Conservation (phyloP, 495 filamentous ascomycete species). For the Penicillium nucicola region DNA sequence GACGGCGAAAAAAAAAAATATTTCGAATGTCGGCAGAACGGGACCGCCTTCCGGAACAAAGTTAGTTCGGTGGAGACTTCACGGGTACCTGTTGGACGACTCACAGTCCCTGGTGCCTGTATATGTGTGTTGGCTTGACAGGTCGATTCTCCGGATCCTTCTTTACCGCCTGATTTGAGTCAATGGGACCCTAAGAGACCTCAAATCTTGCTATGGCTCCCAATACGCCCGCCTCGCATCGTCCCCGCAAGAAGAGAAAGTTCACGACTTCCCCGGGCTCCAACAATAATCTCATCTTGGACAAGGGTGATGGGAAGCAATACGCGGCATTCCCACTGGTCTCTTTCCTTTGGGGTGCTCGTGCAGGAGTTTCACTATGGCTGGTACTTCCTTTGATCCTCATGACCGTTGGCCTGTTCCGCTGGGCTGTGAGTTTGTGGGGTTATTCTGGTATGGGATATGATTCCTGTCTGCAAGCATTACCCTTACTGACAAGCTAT, state of each 20-base stretch:
- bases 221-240: conserved; percentile 43
- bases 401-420: conserved; percentile 86
- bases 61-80: conserved; percentile 12
- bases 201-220: conserved; percentile 28
- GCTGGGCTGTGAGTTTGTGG: conserved; percentile 90
- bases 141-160: conserved; percentile 5
- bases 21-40: conserved; percentile 30
- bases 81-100: conserved; percentile 18
- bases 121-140: background rate
- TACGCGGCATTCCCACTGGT: conserved; percentile 77
- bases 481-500: conserved; percentile 11
- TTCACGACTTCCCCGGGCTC: conserved; percentile 43
- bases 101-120: conserved; percentile 3
- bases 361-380: conserved; percentile 87
- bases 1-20: conserved; percentile 34
- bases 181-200: conserved; percentile 26
- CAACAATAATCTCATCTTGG: conserved; percentile 49
- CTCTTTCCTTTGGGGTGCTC: conserved; percentile 86
- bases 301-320: conserved; percentile 36
- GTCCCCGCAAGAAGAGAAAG: conserved; percentile 59
- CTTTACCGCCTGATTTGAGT: conserved; percentile 4
- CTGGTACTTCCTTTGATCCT: conserved; percentile 79
- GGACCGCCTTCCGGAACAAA: conserved; percentile 22
- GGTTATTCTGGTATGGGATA: conserved; percentile 76
- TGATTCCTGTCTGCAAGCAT: background rate